Base-by-base conservation (phyloP, 148 eudicot species). In the Camellia lanceoleosa region DNA sequence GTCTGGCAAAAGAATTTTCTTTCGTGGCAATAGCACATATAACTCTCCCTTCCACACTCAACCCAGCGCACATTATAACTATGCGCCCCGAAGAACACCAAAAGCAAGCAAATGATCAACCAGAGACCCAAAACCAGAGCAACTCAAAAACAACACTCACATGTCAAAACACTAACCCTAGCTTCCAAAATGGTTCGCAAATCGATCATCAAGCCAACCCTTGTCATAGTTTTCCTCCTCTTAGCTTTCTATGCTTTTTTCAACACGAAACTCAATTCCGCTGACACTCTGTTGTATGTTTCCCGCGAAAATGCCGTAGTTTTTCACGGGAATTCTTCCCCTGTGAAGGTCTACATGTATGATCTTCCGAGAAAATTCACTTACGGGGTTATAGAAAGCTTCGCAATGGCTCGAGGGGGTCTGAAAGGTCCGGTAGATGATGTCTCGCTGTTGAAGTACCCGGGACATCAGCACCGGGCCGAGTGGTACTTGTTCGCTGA, bases 401-500 rank as follows among this genome's bases (percentile, higher is more conserved):
- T 93, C 71, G 82, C 88, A 14, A 62, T 76, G 78, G 91, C 94
- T 2, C 83, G 97, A 4, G 89, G 88, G 0, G 90, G 84, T 19
- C 18, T 79, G 67, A 76, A 79, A 3, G 58, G 51, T 1, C 73
- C 83, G 5, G 85, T 73, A 3, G 59, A 54, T 0, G 89, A 89
- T 9, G 87, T 83, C 7, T 75, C 83, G 4, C 46, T 23, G 73
- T 80, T 91, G 15, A 95, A 87, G 81, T 95, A 95, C 60, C 98
- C 98, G 0, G 99, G 99, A 13, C 85, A 95, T 67, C 99, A 95
- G 84, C 99, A 95, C 65, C 78, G 94, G 2, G 97, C 92, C 3
- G 99, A 95, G 86, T 95, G 98, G 98, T 84, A 92, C 60, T 68
- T 96, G 74, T 96, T 96, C 14, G 72, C 86, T 1, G 94, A 92